phyloP scores from a whole-genome alignment of 2,329 filamentous ascomycete species.

The Colletotrichum phormii region DNA sequence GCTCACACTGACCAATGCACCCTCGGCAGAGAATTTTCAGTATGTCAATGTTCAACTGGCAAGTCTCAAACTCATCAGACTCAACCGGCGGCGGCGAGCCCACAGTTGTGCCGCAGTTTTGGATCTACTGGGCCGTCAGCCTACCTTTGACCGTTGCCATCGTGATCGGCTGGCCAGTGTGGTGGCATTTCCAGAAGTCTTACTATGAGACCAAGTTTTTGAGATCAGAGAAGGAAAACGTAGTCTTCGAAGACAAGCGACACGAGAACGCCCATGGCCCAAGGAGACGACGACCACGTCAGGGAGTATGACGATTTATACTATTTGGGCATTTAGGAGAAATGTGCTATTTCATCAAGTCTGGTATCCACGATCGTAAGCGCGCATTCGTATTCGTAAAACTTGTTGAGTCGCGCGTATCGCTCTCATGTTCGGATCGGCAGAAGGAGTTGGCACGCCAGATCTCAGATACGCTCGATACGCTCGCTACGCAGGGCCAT shows the following conservation, averaged over 20 bases:
- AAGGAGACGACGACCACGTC: no score
- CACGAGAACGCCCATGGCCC: no score
- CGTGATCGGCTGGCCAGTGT: background rate
- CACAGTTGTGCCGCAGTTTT: background rate
- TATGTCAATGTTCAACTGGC: slow-evolving; percentile 7
- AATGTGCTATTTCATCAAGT: background rate
- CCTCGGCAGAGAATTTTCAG: background rate
- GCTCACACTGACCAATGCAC: background rate
- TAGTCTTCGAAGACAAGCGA: background rate
- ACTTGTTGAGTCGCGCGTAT: background rate
- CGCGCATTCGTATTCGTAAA: no score
- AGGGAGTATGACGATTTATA: background rate
- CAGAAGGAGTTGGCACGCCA: background rate
- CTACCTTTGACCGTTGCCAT: background rate
- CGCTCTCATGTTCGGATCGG: background rate
- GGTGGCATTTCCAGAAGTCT: background rate
- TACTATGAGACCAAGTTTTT: background rate
- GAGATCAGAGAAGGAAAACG: background rate
- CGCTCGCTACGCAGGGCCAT: no score
- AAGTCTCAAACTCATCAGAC: background rate
- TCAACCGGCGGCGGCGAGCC: no score
- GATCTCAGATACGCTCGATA: background rate
- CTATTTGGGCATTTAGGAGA: background rate
- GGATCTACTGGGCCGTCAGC: background rate
- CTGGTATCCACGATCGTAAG: background rate